Evolutionary conservation across 345 rosid species (phyloP), one percentile per base, ranked within the genome.

Genomic region (Cardamine occulta): DNA sequence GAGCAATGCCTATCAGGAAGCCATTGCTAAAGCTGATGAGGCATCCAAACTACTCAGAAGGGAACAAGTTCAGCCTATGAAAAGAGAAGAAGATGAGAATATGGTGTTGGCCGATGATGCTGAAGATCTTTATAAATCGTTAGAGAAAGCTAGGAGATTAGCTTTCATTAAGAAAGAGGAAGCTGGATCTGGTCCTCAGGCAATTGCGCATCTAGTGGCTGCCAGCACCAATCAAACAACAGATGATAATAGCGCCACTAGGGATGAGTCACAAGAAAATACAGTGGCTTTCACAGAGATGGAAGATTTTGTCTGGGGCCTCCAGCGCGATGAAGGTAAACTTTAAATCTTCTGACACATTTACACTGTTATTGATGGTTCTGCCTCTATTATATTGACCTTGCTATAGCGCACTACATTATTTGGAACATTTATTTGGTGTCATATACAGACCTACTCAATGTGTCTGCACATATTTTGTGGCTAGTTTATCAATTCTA

Each of bases 241-340:
- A 32, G 91, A 84, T 44, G 88, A 84, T 65, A 81, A 88, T 67
- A 80, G 76, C 67, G 60, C 75, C 35, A 26, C 74, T 15, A 76
- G 57, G 64, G 90, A 79, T 64, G 97, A 90, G 73, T 31, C 86
- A 44, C 88, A 88, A 80, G 98, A 95, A 82, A 86, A 86, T 84
- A 90, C 82, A 57, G 83, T 92, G 80, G 96, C 91, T 74, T 86
- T 95, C 72, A 90, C 98, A 13, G 97, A 95, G 86, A 86, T 95
- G 90, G 93, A 88, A 57, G 99, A 88, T 78, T 92, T 95, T 85
- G 97, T 93, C 64, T 87, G 89, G 88, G 99, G 89, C 55, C 93
- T 95, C 45, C 89, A 93, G 68, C 87, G 87, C 63, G 83, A 80
- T 73, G 90, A 88, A 86, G 99, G 98, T 92, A 82, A 63, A 66